These are phyloP conservation scores for Aquilaria agallochum DNA, from an alignment of 441 rosid species.

Conservation along the genomic window DNA sequence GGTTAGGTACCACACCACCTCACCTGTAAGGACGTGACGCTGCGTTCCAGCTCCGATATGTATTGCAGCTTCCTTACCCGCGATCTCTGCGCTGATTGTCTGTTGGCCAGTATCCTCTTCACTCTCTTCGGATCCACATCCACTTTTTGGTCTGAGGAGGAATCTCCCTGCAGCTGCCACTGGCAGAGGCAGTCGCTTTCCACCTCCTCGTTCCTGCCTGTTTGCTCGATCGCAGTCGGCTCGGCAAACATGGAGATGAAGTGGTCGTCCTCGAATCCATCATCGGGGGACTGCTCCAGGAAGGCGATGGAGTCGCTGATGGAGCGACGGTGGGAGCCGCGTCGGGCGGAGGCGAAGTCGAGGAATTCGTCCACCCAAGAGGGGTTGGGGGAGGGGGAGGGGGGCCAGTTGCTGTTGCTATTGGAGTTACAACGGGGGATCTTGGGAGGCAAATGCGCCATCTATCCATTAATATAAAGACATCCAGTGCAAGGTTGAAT, in stretches of 20 bases:
- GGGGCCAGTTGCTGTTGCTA: background rate
- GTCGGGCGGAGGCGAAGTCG: constrained; percentile 70
- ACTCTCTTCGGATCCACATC: constrained; percentile 70
- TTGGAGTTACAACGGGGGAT: constrained; percentile 37
- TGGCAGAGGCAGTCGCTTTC: constrained; percentile 37
- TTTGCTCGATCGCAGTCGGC: constrained; percentile 29
- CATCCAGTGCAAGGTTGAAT: background rate
- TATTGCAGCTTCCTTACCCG: constrained; percentile 71
- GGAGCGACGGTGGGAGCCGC: constrained; percentile 77
- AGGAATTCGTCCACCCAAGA: constrained; percentile 94
- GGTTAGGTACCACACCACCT: background rate
- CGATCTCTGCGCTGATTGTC: constrained; percentile 78
- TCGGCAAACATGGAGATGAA: constrained; percentile 61
- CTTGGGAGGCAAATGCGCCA: constrained; percentile 96
- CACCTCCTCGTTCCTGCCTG: constrained; percentile 33
- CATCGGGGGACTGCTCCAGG: constrained; percentile 43
- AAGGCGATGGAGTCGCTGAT: constrained; percentile 73
- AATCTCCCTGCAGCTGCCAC: background rate
- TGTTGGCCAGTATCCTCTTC: constrained; percentile 68
- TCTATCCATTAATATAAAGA: constrained; percentile 5
- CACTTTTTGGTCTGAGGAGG: constrained; percentile 34
- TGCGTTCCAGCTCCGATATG: constrained; percentile 69
- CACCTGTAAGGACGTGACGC: constrained; percentile 66
- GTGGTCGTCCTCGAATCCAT: constrained; percentile 60
- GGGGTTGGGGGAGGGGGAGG: constrained; percentile 38